These are phyloP conservation scores for Aspergillus leporis DNA, from an alignment of 495 filamentous ascomycete genomes.

Conservation along the genomic window DNA sequence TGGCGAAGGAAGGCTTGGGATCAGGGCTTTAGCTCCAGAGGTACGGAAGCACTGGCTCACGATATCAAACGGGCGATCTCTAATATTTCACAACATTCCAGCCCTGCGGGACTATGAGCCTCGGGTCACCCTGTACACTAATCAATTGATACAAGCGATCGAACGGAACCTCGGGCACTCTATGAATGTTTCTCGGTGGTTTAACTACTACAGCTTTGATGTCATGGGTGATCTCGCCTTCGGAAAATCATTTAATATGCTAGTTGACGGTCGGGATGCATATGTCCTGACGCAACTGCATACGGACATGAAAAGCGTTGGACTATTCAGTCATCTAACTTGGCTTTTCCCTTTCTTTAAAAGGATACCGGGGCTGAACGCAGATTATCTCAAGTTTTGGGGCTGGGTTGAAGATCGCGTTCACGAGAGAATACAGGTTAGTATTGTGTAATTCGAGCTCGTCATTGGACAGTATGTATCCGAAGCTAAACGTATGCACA, in stretches of 20 bases:
- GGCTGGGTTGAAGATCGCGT: slow-evolving; percentile 29
- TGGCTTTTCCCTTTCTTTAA: slow-evolving; percentile 41
- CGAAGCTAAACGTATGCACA: not conserved
- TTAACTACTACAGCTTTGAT: slow-evolving; percentile 51
- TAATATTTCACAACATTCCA: not conserved
- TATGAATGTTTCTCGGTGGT: slow-evolving; percentile 45
- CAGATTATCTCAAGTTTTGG: slow-evolving; percentile 30
- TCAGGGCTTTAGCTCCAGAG: slow-evolving; percentile 37
- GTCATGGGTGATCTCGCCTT: slow-evolving; percentile 55
- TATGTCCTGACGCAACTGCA: slow-evolving; percentile 30
- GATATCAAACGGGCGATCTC: not conserved
- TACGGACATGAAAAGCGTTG: slow-evolving; percentile 34
- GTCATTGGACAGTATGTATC: not conserved
- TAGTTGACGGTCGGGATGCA: slow-evolving; percentile 33
- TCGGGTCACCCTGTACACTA: slow-evolving; percentile 23
- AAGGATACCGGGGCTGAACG: slow-evolving; percentile 27
- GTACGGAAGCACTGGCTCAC: slow-evolving; percentile 3
- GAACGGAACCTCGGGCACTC: slow-evolving; percentile 14
- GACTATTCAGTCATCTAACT: slow-evolving; percentile 33
- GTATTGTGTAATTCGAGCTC: not conserved
- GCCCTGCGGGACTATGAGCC: slow-evolving; percentile 39
- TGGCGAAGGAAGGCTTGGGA: slow-evolving; percentile 42
- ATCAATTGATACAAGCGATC: slow-evolving; percentile 28
- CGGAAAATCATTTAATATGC: slow-evolving; percentile 48
- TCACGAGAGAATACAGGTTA: slow-evolving; percentile 15